These are phyloP conservation scores for Plasmodium gaboni DNA, from an alignment of 169 alveolate genomes.

Conservation along the genomic window DNA sequence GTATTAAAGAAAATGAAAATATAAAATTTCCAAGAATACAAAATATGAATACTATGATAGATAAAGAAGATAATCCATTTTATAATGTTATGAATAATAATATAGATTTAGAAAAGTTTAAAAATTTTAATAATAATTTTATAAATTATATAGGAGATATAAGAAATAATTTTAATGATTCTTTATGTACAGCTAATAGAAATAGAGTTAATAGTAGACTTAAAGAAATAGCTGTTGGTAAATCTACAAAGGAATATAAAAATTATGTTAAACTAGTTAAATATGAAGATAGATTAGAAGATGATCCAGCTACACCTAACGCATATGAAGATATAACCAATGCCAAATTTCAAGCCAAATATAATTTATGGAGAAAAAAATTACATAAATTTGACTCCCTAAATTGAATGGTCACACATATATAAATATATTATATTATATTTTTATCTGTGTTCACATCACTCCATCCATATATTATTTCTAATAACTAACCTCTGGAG, in stretches of 20 bases:
- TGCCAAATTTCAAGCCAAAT: slow-evolving; percentile 83
- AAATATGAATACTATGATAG: not conserved
- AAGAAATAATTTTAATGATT: slow-evolving; percentile 52
- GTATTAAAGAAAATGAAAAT: not conserved
- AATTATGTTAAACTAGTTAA: slow-evolving; percentile 84
- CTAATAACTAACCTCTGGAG: no score
- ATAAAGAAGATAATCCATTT: slow-evolving; percentile 31
- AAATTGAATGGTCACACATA: slow-evolving; percentile 17
- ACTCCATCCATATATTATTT: no score
- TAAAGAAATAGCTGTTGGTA: slow-evolving; percentile 86
- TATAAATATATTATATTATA: no score
- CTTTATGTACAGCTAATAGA: slow-evolving; percentile 19
- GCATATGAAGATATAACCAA: slow-evolving; percentile 82
- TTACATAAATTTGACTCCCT: slow-evolving; percentile 83
- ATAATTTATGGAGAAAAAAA: slow-evolving; percentile 83
- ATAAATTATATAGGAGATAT: slow-evolving; percentile 65
- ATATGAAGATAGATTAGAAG: slow-evolving; percentile 81
- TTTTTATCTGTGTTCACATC: no score
- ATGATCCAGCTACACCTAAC: slow-evolving; percentile 87
- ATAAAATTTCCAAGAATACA: no score
- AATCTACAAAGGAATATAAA: slow-evolving; percentile 86
- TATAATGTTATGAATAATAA: slow-evolving; percentile 63
- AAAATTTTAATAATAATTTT: slow-evolving; percentile 74
- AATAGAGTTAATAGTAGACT: slow-evolving; percentile 81
- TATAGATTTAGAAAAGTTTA: slow-evolving; percentile 71